Percentiles rank a stretch among this genome's conserved stretches.
Conservation (phyloP, 2,329 filamentous ascomycete species). For the Ceratocystis diversiconidia region DNA sequence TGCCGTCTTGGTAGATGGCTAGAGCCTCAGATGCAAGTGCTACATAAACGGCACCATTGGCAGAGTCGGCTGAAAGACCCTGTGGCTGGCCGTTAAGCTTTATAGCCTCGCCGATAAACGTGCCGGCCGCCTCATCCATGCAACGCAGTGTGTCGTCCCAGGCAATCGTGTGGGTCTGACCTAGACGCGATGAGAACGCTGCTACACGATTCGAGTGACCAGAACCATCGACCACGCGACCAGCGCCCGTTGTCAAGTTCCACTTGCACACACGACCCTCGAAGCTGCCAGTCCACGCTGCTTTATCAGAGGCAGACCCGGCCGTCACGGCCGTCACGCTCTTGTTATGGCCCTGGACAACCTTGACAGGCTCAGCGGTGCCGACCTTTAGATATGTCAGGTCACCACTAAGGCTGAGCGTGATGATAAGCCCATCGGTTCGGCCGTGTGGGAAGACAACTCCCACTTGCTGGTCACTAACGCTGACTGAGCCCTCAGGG, state of each 20-base stretch:
- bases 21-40: conserved; percentile 37
- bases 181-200: conserved; percentile 49
- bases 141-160: conserved; percentile 88
- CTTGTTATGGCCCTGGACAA: conserved; percentile 82
- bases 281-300: conserved; percentile 71
- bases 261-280: conserved; percentile 78
- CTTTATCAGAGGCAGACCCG: conserved; percentile 30
- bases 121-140: conserved; percentile 58
- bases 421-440: conserved; percentile 77
- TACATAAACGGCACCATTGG: conserved; percentile 45
- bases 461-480: conserved; percentile 82
- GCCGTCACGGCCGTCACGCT: conserved; percentile 59
- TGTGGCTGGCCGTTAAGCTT: conserved; percentile 71
- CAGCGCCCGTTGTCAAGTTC: conserved; percentile 58
- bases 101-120: conserved; percentile 54
- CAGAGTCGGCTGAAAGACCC: conserved; percentile 39
- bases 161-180: conserved; percentile 67
- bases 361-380: conserved; percentile 49
- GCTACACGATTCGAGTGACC: conserved; percentile 75
- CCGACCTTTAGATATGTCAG: conserved; percentile 76
- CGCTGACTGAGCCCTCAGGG: conserved; percentile 52
- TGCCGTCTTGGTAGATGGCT: conserved; percentile 43
- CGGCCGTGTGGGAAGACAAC: conserved; percentile 78
- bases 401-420: conserved; percentile 74
- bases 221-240: conserved; percentile 61